Evolutionary conservation across 306 rosid genomes (phyloP).

Genomic region (Gastrolobium villosum): DNA sequence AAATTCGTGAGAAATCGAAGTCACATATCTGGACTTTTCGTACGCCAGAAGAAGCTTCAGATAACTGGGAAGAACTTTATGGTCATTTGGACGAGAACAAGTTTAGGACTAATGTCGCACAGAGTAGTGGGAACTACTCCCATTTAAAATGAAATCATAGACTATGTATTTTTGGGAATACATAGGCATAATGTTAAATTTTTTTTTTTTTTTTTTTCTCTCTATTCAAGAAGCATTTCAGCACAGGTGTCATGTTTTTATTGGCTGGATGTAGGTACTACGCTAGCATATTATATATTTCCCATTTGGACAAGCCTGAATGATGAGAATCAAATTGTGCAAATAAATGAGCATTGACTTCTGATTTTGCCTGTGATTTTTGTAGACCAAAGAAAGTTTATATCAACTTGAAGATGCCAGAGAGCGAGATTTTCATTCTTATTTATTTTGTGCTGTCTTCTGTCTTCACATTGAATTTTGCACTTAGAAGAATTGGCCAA

Average conservation of each 20-base stretch:
- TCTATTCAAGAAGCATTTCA: no score
- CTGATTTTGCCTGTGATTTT: background rate
- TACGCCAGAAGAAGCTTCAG: slow-evolving; percentile 77
- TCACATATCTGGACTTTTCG: slow-evolving; percentile 81
- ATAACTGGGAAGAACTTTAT: slow-evolving; percentile 62
- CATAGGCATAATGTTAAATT: no score
- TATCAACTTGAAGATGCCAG: slow-evolving; percentile 20
- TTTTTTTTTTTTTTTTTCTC: no score
- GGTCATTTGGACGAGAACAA: slow-evolving; percentile 67
- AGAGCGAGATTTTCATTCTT: slow-evolving; percentile 18
- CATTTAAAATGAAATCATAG: no score
- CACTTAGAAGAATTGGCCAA: slow-evolving; percentile 21
- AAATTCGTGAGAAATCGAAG: slow-evolving; percentile 69
- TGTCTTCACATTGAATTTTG: slow-evolving; percentile 29
- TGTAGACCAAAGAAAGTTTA: slow-evolving; percentile 21
- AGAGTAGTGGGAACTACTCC: no score
- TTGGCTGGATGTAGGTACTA: no score
- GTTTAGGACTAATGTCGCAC: no score
- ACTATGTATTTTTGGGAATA: no score
- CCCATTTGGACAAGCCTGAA: slow-evolving; percentile 68
- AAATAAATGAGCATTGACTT: background rate
- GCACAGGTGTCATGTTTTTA: no score
- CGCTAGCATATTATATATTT: no score
- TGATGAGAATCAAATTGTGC: slow-evolving; percentile 34
- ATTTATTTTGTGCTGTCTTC: slow-evolving; percentile 12